Percentiles rank a stretch among this genome's conserved stretches.
These are phyloP conservation scores for Citeromyces siamensis DNA, from an alignment of 1,139 yeast species.

Conservation along the genomic window DNA sequence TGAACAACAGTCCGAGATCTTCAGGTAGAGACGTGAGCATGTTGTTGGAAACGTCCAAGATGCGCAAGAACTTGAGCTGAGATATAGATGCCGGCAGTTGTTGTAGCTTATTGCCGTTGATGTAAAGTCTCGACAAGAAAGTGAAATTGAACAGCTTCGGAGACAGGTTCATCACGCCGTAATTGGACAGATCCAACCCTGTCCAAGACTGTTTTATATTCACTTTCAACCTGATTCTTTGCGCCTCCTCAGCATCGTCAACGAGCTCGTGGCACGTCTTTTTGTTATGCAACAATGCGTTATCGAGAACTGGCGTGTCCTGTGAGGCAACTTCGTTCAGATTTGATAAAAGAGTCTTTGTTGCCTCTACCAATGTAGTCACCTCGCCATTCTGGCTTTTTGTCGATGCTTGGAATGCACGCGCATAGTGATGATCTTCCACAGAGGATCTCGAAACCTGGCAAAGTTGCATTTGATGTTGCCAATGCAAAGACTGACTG, in stretches of 20 bases:
- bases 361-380: slow-evolving; percentile 40
- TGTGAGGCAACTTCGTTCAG: slow-evolving; percentile 30
- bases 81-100: slow-evolving; percentile 59
- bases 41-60: slow-evolving; percentile 79
- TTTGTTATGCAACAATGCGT: slow-evolving; percentile 48
- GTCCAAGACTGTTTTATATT: slow-evolving; percentile 85
- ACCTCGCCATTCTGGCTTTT: slow-evolving; percentile 23
- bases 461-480: slow-evolving; percentile 74
- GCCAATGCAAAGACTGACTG: slow-evolving; percentile 59
- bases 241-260: slow-evolving; percentile 66
- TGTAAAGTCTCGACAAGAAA: slow-evolving; percentile 76
- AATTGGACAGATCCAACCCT: slow-evolving; percentile 85
- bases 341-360: slow-evolving; percentile 33
- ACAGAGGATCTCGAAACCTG: slow-evolving; percentile 66
- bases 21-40: slow-evolving; percentile 57
- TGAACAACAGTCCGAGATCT: slow-evolving; percentile 75
- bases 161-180: slow-evolving; percentile 61
- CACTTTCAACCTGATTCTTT: slow-evolving; percentile 59
- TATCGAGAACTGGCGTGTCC: slow-evolving; percentile 17
- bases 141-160: slow-evolving; percentile 70
- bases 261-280: slow-evolving; percentile 28
- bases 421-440: slow-evolving; percentile 80
- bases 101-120: slow-evolving; percentile 76
- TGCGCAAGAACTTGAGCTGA: slow-evolving; percentile 61
- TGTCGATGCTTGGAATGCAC: slow-evolving; percentile 82